Conservation (phyloP, 129 eudicot species). For the Tanacetum coccineum region DNA sequence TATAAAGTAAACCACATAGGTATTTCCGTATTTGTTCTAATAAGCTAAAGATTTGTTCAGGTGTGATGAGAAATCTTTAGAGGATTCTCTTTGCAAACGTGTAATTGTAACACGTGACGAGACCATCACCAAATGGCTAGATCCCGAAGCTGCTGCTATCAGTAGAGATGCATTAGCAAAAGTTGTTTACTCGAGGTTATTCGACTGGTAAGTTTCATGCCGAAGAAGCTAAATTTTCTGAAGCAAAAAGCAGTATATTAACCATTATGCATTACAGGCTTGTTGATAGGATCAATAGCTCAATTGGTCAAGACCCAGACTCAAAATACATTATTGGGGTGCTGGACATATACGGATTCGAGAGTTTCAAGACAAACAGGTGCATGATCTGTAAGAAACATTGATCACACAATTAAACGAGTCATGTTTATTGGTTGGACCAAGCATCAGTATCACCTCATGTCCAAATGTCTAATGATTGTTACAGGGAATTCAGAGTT, state of each 20-base stretch:
- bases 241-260: constrained; percentile 1
- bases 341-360: constrained; percentile 96
- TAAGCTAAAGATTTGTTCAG: constrained; percentile 37
- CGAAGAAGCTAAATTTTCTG: constrained; percentile 13
- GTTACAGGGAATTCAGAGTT: constrained; percentile 11
- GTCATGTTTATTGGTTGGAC: background rate
- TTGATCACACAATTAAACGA: constrained; percentile 13
- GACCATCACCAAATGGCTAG: constrained; percentile 90
- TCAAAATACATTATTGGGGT: constrained; percentile 87
- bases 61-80: constrained; percentile 88
- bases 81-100: constrained; percentile 96
- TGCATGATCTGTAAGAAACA: constrained; percentile 48
- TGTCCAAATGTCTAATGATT: constrained; percentile 2
- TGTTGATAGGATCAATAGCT: constrained; percentile 83
- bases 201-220: constrained; percentile 74
- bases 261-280: constrained; percentile 56
- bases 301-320: constrained; percentile 92
- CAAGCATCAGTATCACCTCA: constrained; percentile 3
- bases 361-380: constrained; percentile 99
- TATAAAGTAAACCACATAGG: constrained; percentile 10
- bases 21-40: constrained; percentile 7
- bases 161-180: constrained; percentile 98
- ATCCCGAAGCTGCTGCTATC: constrained; percentile 78
- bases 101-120: constrained; percentile 96
- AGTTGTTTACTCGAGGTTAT: constrained; percentile 88